Conservation (phyloP, 2,329 filamentous ascomycete species). For the Dryadomyces sulphureus region DNA sequence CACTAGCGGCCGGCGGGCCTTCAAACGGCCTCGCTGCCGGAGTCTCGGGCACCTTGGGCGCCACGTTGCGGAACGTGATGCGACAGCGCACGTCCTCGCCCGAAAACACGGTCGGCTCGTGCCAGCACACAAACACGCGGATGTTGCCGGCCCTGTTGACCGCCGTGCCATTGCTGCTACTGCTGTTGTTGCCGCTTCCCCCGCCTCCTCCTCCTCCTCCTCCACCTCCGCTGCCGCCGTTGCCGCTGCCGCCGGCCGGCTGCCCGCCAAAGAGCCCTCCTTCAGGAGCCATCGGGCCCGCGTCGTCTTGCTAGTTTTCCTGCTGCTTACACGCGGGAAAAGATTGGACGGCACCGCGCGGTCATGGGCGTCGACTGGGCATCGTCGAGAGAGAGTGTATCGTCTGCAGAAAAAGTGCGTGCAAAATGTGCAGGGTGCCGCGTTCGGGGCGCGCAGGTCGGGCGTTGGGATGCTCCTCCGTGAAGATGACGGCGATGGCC, state of each 20-base stretch:
- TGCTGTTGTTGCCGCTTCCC: not conserved
- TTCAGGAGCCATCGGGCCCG: constrained; percentile 6
- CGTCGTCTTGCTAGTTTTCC: not conserved
- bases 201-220: too few species aligned
- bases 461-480: too few species aligned
- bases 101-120: constrained; percentile 86
- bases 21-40: too few species aligned
- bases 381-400: not conserved
- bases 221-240: not conserved
- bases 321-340: too few species aligned
- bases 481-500: too few species aligned
- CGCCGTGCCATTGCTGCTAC: not conserved
- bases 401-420: not conserved
- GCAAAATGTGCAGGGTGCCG: not conserved
- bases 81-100: constrained; percentile 92
- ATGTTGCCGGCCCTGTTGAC: constrained; percentile 45
- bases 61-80: constrained; percentile 89
- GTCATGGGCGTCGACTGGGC: constrained; percentile 5
- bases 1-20: too few species aligned
- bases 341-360: constrained; percentile 1
- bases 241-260: not conserved
- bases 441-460: too few species aligned
- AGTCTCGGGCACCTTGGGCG: constrained; percentile 14
- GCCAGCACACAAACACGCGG: constrained; percentile 90
- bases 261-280: not conserved